Conservation (phyloP, 352 stramenopile genomes). For the Phytophthora megakarya region DNA sequence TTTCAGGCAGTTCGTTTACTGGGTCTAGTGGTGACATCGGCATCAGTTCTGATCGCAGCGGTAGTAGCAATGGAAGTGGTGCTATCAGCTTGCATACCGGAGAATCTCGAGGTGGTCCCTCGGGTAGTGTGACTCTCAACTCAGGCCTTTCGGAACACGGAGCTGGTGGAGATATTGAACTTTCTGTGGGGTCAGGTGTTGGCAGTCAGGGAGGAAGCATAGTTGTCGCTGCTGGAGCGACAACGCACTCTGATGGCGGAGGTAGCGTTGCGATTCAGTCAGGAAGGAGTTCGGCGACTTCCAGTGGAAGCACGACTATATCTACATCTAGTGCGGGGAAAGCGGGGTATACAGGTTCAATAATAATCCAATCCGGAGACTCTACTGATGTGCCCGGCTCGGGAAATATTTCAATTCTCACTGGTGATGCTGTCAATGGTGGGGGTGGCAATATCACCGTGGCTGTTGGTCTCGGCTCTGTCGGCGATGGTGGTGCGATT, state of each 20-base stretch:
- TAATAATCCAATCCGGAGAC: constrained; percentile 70
- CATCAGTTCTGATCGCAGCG: constrained; percentile 60
- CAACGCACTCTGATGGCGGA: constrained; percentile 46
- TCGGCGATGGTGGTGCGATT: constrained; percentile 61
- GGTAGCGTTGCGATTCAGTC: constrained; percentile 58
- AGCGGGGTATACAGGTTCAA: constrained; percentile 67
- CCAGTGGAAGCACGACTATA: constrained; percentile 54
- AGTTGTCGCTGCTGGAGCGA: constrained; percentile 47
- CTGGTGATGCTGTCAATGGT: constrained; percentile 52
- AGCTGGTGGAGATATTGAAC: constrained; percentile 55
- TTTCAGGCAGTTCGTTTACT: constrained; percentile 50
- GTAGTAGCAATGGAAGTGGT: constrained; percentile 57
- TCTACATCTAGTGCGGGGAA: constrained; percentile 63
- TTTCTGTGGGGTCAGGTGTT: constrained; percentile 56
- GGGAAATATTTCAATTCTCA: constrained; percentile 71
- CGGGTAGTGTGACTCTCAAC: constrained; percentile 69
- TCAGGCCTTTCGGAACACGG: constrained; percentile 63
- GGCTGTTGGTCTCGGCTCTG: constrained; percentile 43
- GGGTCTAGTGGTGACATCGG: constrained; percentile 64
- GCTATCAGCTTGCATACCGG: constrained; percentile 54
- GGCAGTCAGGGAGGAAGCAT: constrained; percentile 54
- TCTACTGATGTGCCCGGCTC: constrained; percentile 54
- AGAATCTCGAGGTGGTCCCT: constrained; percentile 47
- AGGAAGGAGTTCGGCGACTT: constrained; percentile 56
- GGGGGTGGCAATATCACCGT: constrained; percentile 69